Evolutionary conservation across 139 green algal species (phyloP).

Genomic region (Nannochloris sp.): DNA sequence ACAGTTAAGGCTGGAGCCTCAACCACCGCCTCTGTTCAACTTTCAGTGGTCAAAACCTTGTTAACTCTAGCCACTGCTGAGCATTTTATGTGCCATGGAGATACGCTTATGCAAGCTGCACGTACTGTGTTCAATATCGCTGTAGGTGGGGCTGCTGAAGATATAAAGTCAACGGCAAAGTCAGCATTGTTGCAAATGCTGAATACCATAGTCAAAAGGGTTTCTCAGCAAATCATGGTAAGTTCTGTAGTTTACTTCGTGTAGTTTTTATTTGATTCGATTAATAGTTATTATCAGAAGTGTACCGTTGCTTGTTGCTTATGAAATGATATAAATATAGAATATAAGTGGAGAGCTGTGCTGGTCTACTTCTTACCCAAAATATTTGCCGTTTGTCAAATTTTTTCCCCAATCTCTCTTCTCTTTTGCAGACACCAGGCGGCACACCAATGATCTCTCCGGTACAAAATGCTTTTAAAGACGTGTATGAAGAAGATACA

Average conservation of each 20-base stretch:
- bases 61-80: conserved; percentile 81
- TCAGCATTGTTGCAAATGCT: conserved; percentile 84
- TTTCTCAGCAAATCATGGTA: conserved; percentile 45
- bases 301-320: too few species aligned
- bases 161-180: conserved; percentile 67
- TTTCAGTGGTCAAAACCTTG: conserved; percentile 63
- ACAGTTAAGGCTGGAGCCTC: conserved; percentile 52
- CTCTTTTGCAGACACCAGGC: neutral
- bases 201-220: conserved; percentile 76
- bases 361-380: neutral
- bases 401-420: neutral
- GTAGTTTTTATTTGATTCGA: too few species aligned
- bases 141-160: conserved; percentile 49
- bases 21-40: conserved; percentile 50
- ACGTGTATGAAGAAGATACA: neutral
- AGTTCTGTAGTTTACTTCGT: too few species aligned
- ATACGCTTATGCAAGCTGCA: conserved; percentile 72
- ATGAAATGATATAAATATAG: too few species aligned
- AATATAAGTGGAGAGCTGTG: neutral
- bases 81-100: conserved; percentile 82
- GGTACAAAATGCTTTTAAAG: neutral
- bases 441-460: neutral
- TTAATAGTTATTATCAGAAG: too few species aligned
- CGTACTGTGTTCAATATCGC: conserved; percentile 83
- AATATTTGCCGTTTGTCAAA: neutral